Base-by-base conservation (phyloP, 2,329 filamentous ascomycete genomes). In the Albophoma yamanashiensis region DNA sequence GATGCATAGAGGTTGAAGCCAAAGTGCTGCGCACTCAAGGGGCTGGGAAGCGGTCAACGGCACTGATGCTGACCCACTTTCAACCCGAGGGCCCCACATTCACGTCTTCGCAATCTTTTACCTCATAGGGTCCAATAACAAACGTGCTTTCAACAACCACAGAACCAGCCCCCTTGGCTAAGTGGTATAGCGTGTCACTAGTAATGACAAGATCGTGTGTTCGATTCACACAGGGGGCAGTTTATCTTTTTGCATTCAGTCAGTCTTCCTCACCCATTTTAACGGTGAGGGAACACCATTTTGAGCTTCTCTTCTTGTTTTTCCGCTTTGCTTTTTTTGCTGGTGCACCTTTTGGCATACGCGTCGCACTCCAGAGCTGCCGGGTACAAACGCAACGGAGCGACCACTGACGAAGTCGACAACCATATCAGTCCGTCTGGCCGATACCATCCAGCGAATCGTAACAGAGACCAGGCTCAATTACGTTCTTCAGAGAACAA, bases 141-240 rank as follows among this genome's bases (percentile, higher is more conserved):
- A 20, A 7, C 3, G 11, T 2, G 1, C 5, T 15, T 7, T 8
- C 45, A 56, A 15, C 42, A 40, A 34, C 11, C 50, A 53, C 39
- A 36, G 14, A 60, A 64, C 27, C 27, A 25, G 67, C 67, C 67
- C 63, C 64, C 63, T 67, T 69, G 66, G 67, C 67, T 68, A 64
- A 69, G 67, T 68, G 67, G 67, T 69, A 69, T 64, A 68, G 67
- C 67, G 67, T 66, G 62, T 69, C 67, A 69, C 67, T 69, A 69
- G 67, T 69, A 69, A 69, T 69, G 67, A 69, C 62, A 66, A 69
- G 67, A 67, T 68, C 67, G 66, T 63, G 64, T 64, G 67, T 68
- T 69, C 67, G 66, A 69, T 67, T 68, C 67, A 64, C 64, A 64
- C 66, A 67, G 63, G 63, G 64, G 67, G 67, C 67, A 67, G 1